These are phyloP conservation scores for Backusella psychrophila DNA, from an alignment of 192 early-diverging fungal species.

Conservation along the genomic window DNA sequence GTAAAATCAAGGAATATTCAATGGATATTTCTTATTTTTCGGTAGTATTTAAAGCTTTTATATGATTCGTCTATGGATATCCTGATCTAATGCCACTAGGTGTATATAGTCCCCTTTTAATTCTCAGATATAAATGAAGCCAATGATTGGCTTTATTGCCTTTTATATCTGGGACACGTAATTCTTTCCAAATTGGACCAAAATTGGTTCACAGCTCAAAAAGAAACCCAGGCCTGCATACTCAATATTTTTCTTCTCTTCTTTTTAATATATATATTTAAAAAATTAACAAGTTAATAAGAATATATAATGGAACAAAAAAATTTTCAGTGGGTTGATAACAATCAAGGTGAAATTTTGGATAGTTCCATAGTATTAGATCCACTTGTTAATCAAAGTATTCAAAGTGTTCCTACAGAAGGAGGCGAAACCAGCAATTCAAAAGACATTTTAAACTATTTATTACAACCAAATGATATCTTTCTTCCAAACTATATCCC, in stretches of 20 bases:
- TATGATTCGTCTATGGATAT: neutral
- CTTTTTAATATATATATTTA: neutral
- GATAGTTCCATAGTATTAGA: neutral
- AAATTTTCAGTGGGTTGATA: neutral
- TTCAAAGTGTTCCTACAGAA: neutral
- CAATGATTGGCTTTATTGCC: neutral
- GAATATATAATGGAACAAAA: neutral
- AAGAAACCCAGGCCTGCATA: neutral
- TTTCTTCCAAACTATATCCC: neutral
- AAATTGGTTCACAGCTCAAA: neutral
- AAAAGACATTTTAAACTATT: neutral
- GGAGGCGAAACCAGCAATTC: neutral
- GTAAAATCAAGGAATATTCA: neutral
- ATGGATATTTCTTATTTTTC: neutral
- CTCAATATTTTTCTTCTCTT: neutral
- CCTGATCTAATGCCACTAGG: neutral
- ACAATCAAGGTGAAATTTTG: neutral
- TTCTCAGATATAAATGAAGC: neutral
- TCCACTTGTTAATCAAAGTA: slow-evolving; percentile 1
- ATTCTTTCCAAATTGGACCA: neutral
- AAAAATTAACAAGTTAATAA: neutral
- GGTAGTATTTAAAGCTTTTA: neutral
- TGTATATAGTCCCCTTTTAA: neutral
- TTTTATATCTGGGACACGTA: neutral
- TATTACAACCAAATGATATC: neutral